Evolutionary conservation across 2,329 filamentous ascomycete species (phyloP).

Genomic region (Bipolaris zeicola): DNA sequence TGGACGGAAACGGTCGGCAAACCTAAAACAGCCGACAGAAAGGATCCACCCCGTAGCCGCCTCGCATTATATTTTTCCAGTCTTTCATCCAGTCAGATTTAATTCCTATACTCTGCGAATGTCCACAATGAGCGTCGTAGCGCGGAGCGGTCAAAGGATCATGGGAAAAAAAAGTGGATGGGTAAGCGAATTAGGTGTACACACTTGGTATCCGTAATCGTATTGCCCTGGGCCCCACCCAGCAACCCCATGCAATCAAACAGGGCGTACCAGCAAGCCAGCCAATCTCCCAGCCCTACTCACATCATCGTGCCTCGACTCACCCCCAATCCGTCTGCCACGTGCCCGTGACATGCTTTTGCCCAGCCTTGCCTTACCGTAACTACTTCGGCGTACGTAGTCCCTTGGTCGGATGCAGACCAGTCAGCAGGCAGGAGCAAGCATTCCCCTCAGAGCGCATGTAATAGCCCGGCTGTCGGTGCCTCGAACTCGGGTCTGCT

Average conservation of each 20-base stretch:
- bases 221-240: not conserved
- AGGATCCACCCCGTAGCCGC: too few species aligned
- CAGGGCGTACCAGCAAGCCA: not conserved
- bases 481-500: not conserved
- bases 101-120: not conserved
- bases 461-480: not conserved
- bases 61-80: too few species aligned
- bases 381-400: not conserved
- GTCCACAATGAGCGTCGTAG: not conserved
- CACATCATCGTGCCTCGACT: not conserved
- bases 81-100: not conserved
- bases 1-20: too few species aligned
- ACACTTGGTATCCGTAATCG: not conserved
- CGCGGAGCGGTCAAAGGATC: not conserved
- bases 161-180: not conserved
- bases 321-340: not conserved
- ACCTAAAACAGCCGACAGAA: too few species aligned
- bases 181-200: not conserved
- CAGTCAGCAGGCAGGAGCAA: not conserved
- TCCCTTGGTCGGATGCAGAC: not conserved
- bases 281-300: conserved; percentile 1
- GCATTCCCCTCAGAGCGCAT: not conserved
- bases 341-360: not conserved
- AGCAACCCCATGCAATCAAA: not conserved
- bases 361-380: not conserved